phyloP scores from a whole-genome alignment of 2,329 filamentous ascomycete species.

The Calycina marina region DNA sequence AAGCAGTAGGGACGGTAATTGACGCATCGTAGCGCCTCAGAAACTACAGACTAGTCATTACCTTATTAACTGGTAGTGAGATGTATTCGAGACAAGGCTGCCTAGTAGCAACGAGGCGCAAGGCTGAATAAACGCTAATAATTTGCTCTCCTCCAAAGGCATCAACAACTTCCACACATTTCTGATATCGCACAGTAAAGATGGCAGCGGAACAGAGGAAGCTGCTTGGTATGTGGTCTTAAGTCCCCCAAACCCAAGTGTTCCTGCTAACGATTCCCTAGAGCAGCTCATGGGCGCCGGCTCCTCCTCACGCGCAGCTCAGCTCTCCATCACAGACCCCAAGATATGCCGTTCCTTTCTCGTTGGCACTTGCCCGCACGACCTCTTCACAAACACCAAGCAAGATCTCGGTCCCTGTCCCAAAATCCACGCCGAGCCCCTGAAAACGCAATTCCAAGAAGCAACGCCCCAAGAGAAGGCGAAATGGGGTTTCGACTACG shows the following conservation, averaged over 20 bases:
- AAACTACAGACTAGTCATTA: no score
- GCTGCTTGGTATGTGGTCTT: conserved; percentile 52
- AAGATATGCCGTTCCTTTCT: conserved; percentile 94
- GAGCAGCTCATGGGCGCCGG: conserved; percentile 87
- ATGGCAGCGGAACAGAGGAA: conserved; percentile 98
- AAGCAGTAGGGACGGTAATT: conserved; percentile 27
- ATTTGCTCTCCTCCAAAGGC: no score
- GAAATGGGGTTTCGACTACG: conserved; percentile 76
- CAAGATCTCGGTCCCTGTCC: conserved; percentile 86
- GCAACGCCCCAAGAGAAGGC: conserved; percentile 53
- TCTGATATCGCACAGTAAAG: no score
- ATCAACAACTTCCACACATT: no score
- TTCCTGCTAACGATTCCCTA: conserved; percentile 20
- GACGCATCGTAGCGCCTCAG: conserved; percentile 24
- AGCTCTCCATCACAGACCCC: conserved; percentile 77
- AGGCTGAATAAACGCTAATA: no score
- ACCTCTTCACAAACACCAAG: conserved; percentile 99
- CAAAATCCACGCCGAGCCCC: conserved; percentile 73
- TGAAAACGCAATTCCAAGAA: conserved; percentile 78
- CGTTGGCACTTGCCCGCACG: conserved; percentile 87
- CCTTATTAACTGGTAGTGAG: no score
- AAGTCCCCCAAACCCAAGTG: not conserved
- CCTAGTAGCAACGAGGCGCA: no score
- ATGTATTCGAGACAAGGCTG: no score
- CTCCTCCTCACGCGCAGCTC: conserved; percentile 56